Conservation (phyloP, 2,329 filamentous ascomycete species). For the Coniochaeta hoffmannii region DNA sequence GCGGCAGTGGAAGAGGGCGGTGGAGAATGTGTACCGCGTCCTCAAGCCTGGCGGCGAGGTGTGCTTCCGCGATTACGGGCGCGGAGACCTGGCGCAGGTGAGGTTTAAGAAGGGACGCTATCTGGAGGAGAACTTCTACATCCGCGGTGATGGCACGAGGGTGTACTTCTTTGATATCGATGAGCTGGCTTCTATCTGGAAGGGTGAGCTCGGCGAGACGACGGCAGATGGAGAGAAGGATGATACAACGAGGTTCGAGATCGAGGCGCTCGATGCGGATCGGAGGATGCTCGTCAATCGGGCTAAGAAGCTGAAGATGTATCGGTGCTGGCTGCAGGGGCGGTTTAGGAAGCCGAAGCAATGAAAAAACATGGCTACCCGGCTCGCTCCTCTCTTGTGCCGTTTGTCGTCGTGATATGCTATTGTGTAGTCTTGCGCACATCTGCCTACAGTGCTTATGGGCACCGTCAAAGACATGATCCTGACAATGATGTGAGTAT, state of each 20-base stretch:
- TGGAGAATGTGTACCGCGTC: constrained; percentile 72
- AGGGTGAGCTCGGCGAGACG: constrained; percentile 28
- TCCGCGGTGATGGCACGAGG: constrained; percentile 87
- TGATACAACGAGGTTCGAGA: constrained; percentile 47
- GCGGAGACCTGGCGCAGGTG: constrained; percentile 92
- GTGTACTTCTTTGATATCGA: constrained; percentile 96
- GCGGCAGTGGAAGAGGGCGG: constrained; percentile 72
- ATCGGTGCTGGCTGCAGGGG: constrained; percentile 91
- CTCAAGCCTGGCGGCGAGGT: constrained; percentile 91
- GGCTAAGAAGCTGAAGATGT: constrained; percentile 91
- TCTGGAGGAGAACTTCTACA: constrained; percentile 95
- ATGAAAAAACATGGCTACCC: constrained; percentile 23
- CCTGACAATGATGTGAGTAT: too few species aligned
- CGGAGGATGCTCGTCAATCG: constrained; percentile 87
- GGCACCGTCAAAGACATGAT: too few species aligned
- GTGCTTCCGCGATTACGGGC: constrained; percentile 92
- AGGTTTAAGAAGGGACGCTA: constrained; percentile 94
- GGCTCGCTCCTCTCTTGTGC: too few species aligned
- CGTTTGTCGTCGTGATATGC: too few species aligned
- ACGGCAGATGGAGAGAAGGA: constrained; percentile 16
- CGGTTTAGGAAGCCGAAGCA: constrained; percentile 59
- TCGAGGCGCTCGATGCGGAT: constrained; percentile 76
- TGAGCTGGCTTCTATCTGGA: constrained; percentile 76
- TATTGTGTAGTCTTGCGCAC: too few species aligned
- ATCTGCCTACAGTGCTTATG: too few species aligned